Conservation (phyloP, 495 filamentous ascomycete genomes). For the Rhypophila decipiens region DNA sequence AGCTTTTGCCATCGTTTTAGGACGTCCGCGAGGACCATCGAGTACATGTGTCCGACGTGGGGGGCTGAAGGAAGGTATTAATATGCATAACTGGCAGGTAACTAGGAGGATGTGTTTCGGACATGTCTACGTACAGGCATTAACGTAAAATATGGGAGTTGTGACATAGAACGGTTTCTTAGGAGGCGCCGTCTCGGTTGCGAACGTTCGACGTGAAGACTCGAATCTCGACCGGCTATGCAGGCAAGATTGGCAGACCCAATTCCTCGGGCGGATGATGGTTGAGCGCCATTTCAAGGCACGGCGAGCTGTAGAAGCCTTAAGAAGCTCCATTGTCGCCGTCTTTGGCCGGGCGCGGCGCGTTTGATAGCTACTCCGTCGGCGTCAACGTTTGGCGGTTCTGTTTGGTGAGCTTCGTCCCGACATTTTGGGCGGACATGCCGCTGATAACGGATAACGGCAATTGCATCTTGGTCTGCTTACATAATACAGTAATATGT, state of each 20-base stretch:
- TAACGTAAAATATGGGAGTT: constrained; percentile 98
- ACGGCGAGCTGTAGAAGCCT: constrained; percentile 4
- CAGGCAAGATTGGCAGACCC: constrained; percentile 7
- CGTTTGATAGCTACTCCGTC: too few relatives aligned
- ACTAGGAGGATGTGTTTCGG: not conserved
- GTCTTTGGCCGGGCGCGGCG: not conserved
- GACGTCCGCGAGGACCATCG: constrained; percentile 84
- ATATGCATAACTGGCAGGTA: not conserved
- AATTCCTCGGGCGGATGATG: constrained; percentile 3
- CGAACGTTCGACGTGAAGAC: constrained; percentile 7
- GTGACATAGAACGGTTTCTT: constrained; percentile 92
- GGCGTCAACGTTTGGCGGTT: too few relatives aligned
- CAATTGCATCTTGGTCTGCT: too few relatives aligned
- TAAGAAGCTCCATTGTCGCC: constrained; percentile 4
- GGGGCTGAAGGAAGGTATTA: constrained; percentile 53
- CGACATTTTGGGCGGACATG: too few relatives aligned
- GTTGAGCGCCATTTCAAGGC: constrained; percentile 3
- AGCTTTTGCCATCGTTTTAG: constrained; percentile 90
- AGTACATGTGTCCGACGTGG: constrained; percentile 92
- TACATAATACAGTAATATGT: too few relatives aligned
- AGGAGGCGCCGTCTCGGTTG: not conserved
- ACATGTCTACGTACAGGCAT: constrained; percentile 61
- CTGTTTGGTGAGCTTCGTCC: too few relatives aligned
- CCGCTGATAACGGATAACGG: too few relatives aligned
- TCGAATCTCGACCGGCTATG: not conserved